Conservation (phyloP, 2,329 filamentous ascomycete species). For the Ophiostoma australiae region DNA sequence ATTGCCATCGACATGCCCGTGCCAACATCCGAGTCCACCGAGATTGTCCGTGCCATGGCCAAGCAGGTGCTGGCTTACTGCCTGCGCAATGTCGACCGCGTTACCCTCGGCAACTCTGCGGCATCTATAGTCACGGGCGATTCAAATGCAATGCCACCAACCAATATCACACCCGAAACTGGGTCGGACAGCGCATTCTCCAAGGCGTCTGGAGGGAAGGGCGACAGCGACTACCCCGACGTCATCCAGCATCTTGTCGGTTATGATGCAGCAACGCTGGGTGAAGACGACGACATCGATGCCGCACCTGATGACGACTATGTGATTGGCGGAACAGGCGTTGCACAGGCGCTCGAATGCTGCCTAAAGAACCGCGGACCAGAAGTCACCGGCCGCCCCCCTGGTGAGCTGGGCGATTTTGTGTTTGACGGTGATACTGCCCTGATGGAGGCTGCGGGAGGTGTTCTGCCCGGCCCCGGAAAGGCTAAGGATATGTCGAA, state of each 20-base stretch:
- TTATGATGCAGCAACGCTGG: slow-evolving; percentile 50
- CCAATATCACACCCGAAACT: slow-evolving; percentile 27
- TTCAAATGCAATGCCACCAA: slow-evolving; percentile 30
- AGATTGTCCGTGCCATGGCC: slow-evolving; percentile 84
- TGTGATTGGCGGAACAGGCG: slow-evolving; percentile 89
- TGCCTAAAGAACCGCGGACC: slow-evolving; percentile 77
- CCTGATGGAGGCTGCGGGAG: neutral
- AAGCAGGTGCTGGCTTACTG: slow-evolving; percentile 95
- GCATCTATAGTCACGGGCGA: slow-evolving; percentile 39
- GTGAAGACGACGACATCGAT: slow-evolving; percentile 57
- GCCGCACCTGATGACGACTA: slow-evolving; percentile 85
- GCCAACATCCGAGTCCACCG: slow-evolving; percentile 72
- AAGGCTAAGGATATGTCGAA: slow-evolving; percentile 92
- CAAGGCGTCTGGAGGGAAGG: slow-evolving; percentile 30
- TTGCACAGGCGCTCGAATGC: slow-evolving; percentile 88
- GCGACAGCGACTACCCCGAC: slow-evolving; percentile 59
- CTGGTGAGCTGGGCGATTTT: slow-evolving; percentile 39
- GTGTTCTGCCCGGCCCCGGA: slow-evolving; percentile 39
- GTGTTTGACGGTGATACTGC: slow-evolving; percentile 49
- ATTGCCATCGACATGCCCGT: slow-evolving; percentile 91
- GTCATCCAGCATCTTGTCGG: slow-evolving; percentile 84
- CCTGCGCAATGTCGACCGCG: slow-evolving; percentile 80
- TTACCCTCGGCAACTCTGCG: slow-evolving; percentile 51
- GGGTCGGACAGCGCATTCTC: slow-evolving; percentile 3
- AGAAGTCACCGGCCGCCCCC: slow-evolving; percentile 38